Conservation (phyloP, 2,329 filamentous ascomycete species). For the Trichophyton equinum region DNA sequence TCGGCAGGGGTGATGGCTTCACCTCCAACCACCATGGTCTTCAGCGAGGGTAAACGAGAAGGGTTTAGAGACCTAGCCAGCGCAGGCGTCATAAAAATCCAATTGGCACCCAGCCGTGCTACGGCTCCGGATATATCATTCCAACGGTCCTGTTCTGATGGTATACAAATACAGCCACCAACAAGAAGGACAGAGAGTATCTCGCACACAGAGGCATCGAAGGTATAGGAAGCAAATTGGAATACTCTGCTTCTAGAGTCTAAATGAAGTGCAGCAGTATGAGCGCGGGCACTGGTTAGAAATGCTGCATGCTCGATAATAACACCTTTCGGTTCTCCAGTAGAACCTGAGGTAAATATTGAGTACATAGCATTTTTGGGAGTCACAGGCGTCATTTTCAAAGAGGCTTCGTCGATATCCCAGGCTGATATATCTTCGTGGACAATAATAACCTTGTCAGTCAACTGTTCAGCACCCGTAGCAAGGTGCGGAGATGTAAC, state of each 20-base stretch:
- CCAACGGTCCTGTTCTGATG: conserved; percentile 29
- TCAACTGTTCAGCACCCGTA: neutral
- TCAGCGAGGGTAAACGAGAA: conserved; percentile 26
- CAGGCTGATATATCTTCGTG: neutral
- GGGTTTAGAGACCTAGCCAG: conserved; percentile 35
- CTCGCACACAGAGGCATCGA: conserved; percentile 82
- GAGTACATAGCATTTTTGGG: conserved; percentile 25
- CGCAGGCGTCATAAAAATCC: conserved; percentile 44
- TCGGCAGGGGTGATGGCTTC: conserved; percentile 17
- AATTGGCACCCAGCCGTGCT: conserved; percentile 35
- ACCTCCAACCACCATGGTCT: conserved; percentile 23
- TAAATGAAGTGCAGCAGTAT: conserved; percentile 35
- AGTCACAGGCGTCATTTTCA: neutral
- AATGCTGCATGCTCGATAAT: conserved; percentile 25
- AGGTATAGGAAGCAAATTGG: conserved; percentile 77
- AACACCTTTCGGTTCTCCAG: conserved; percentile 13
- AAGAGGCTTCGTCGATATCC: neutral
- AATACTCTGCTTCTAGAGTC: conserved; percentile 38
- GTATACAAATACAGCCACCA: conserved; percentile 35
- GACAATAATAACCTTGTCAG: neutral
- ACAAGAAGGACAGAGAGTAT: conserved; percentile 44
- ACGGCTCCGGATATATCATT: conserved; percentile 36
- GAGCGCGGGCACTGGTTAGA: conserved; percentile 35
- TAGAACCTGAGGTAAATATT: conserved; percentile 30
- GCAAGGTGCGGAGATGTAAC: conserved; percentile 7